Percentiles rank a stretch among this genome's conserved stretches.
These are phyloP conservation scores for Kwoniella dendrophila DNA, from an alignment of 768 basidiomycete genomes.

Conservation along the genomic window DNA sequence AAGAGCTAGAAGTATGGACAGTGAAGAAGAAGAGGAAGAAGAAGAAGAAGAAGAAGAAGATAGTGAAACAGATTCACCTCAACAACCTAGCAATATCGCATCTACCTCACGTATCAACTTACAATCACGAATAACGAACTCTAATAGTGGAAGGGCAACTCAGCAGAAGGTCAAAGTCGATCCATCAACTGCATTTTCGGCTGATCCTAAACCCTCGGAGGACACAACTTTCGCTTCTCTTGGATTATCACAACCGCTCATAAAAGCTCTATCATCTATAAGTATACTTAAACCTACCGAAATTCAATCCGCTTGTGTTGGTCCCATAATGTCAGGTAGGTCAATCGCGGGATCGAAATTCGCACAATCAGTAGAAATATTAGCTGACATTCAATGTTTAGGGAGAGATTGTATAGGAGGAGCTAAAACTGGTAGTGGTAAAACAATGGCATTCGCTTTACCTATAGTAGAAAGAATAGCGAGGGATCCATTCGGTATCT, in stretches of 20 bases:
- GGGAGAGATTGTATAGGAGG: constrained; percentile 96
- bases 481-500: constrained; percentile 90
- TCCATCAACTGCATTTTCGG: neutral
- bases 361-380: too few relatives aligned
- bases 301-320: constrained; percentile 88
- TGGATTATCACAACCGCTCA: constrained; percentile 61
- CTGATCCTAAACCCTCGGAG: constrained; percentile 31
- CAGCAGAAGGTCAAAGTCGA: constrained; percentile 5
- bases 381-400: constrained; percentile 47
- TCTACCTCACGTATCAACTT: constrained; percentile 22
- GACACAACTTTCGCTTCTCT: constrained; percentile 54
- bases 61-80: neutral
- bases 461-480: constrained; percentile 89
- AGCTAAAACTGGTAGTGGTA: constrained; percentile 96
- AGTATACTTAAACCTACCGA: constrained; percentile 82
- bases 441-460: constrained; percentile 94
- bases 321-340: constrained; percentile 76
- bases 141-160: neutral
- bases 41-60: constrained; percentile 16
- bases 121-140: constrained; percentile 9
- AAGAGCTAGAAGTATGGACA: too few relatives aligned
- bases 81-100: neutral
- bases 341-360: too few relatives aligned
- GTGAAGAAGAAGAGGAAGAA: constrained; percentile 7
- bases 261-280: constrained; percentile 72